A percentile compares a stretch with the other conserved stretches of the same genome.
Evolutionary conservation across 1,139 yeast genomes (phyloP).

Genomic region (Yamadazyma trypodendri): DNA sequence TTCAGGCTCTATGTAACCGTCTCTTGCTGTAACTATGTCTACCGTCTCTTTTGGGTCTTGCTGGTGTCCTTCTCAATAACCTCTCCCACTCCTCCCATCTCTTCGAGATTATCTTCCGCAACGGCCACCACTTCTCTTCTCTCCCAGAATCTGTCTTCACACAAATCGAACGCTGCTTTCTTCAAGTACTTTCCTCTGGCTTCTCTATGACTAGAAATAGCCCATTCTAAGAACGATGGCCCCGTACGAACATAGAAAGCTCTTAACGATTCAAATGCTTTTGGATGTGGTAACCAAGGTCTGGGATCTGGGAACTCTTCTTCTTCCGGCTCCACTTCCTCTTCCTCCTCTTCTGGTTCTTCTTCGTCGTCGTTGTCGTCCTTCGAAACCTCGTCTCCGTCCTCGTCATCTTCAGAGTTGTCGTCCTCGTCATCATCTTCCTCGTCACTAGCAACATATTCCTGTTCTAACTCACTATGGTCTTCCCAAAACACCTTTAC

Average conservation of each 20-base stretch:
- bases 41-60: slow-evolving; percentile 45
- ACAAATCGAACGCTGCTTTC: slow-evolving; percentile 83
- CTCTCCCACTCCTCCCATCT: slow-evolving; percentile 88
- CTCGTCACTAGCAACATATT: slow-evolving; percentile 28
- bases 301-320: slow-evolving; percentile 84
- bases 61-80: slow-evolving; percentile 77
- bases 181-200: slow-evolving; percentile 91
- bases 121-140: slow-evolving; percentile 89
- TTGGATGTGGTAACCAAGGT: slow-evolving; percentile 97
- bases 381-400: slow-evolving; percentile 58
- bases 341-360: slow-evolving; percentile 60
- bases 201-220: slow-evolving; percentile 78
- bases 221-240: slow-evolving; percentile 87
- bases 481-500: slow-evolving; percentile 91
- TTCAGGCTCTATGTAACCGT: neutral
- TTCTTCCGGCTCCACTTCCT: slow-evolving; percentile 56
- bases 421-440: slow-evolving; percentile 59
- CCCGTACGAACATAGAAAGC: slow-evolving; percentile 86
- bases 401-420: slow-evolving; percentile 61
- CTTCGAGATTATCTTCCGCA: slow-evolving; percentile 87
- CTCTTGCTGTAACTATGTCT: slow-evolving; percentile 7
- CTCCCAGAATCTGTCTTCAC: slow-evolving; percentile 98
- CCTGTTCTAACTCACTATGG: slow-evolving; percentile 39
- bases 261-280: slow-evolving; percentile 85
- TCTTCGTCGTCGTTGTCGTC: slow-evolving; percentile 50